Percentiles rank a stretch among this genome's conserved stretches.
Evolutionary conservation across 2,329 filamentous ascomycete species (phyloP).

Genomic region (Cladosporium sphaerospermum): DNA sequence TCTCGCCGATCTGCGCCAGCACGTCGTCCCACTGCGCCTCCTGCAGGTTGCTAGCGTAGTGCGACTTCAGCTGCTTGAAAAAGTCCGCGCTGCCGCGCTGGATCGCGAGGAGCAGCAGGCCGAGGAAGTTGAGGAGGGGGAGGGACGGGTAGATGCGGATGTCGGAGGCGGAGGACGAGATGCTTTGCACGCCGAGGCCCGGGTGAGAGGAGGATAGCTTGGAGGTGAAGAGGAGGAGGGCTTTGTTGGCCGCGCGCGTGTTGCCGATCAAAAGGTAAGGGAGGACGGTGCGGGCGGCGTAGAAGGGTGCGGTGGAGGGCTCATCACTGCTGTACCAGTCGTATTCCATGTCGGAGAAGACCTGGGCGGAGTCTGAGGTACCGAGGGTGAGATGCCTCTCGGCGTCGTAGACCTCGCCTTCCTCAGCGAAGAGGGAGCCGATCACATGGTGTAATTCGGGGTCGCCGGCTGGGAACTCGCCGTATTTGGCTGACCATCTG

Average conservation of each 20-base stretch:
- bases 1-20: conserved; percentile 81
- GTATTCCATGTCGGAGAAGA: conserved; percentile 79
- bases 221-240: conserved; percentile 69
- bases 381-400: conserved; percentile 85
- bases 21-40: conserved; percentile 72
- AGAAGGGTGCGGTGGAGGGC: conserved; percentile 78
- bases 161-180: conserved; percentile 67
- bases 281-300: conserved; percentile 78
- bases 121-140: conserved; percentile 92
- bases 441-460: conserved; percentile 90
- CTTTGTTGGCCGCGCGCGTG: conserved; percentile 78
- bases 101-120: conserved; percentile 72
- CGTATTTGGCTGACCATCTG: conserved; percentile 78
- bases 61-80: conserved; percentile 72
- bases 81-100: conserved; percentile 73
- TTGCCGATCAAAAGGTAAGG: conserved; percentile 90
- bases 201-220: conserved; percentile 55
- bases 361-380: conserved; percentile 78
- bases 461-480: conserved; percentile 84
- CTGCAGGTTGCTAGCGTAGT: conserved; percentile 72
- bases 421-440: conserved; percentile 82
- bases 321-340: conserved; percentile 89
- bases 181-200: conserved; percentile 69
- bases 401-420: conserved; percentile 87
- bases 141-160: conserved; percentile 76